Evolutionary conservation across 2,329 filamentous ascomycete genomes (phyloP), one percentile per base, ranked within the genome.

Genomic region (Teratosphaeria destructans): DNA sequence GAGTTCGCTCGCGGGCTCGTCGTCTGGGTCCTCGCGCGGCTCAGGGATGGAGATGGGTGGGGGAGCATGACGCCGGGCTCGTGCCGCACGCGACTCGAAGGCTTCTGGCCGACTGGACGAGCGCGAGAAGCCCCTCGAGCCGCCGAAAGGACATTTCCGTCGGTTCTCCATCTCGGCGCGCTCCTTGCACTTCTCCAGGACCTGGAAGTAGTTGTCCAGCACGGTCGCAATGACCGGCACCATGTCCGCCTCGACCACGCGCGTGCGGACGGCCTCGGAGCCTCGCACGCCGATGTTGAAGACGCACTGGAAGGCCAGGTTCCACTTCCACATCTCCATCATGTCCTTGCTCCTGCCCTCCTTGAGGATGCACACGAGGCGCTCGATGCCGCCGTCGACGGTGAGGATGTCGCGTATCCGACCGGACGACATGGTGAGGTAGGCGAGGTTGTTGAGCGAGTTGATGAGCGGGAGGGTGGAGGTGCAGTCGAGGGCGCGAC

Each of bases 261-360:
- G 84, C 60, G 94, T 97, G 67, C 94, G 85, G 61, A 99, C 94
- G 66, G 85, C 86, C 77, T 99, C 94, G 12, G 94, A 96, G 61
- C 94, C 94, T 67, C 94, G 85, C 61, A 99, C 93, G 60, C 94
- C 94, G 71, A 99, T 97, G 75, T 99, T 99, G 73, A 99, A 94
- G 65, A 97, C 92, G 74, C 94, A 99, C 76, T 97, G 94, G 75
- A 99, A 99, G 57, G 94, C 94, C 63, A 99, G 82, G 72, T 96
- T 99, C 94, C 94, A 99, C 77, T 97, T 97, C 94, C 94, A 99
- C 89, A 96, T 96, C 74, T 96, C 93, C 93, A 97, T 96, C 86
- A 96, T 88, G 74, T 99, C 93, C 76, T 92, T 95, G 77, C 90
- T 96, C 72, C 94, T 84, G 64, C 94, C 94, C 76, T 96, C 90